Evolutionary conservation across 768 basidiomycete species (phyloP), one percentile per base, ranked within the genome.

Genomic region (Boletus vinaceobasis): DNA sequence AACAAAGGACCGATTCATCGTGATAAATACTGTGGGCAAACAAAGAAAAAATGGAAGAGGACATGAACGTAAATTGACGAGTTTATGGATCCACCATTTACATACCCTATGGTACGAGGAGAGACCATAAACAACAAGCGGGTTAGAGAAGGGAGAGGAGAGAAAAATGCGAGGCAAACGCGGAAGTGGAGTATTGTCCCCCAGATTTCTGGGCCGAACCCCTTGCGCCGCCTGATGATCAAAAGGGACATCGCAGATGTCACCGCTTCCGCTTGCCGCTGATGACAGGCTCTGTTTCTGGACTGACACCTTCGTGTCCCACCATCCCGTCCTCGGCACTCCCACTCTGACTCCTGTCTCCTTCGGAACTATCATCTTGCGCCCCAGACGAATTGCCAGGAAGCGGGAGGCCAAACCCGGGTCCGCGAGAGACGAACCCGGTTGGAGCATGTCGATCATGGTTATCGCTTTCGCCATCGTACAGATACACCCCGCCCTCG

Each of bases 221-320:
- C 19, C 2, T 9, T 13, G 31, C n/a, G 14, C 11, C 21, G 21
- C 15, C 21, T 35, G 32, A 23, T 32, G 44, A 10, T 32, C 31
- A 15, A 21, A 14, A 32, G 19, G 45, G 45, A 5, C 13, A 15
- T 46, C 7, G 14, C 14, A 32, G 21, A 29, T 13, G 32, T 65
- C 43, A 65, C 48, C 63, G 64, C 35, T 65, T 65, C 52, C 64
- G 64, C 50, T 65, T 65, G 35, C 61, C 64, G 42, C 61, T 66
- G 13, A 65, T 35, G 31, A 65, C 27, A 14, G 58, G 56, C 4
- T 64, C 64, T 2, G 29, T 4, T 9, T 33, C 56, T 0, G 42
- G 29, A 10, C 37, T 37, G 52, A 50, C 5, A 19, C 9, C 43
- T 7, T 8, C 53, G 10, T 48, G 57, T 1, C 37, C 45, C 15